phyloP scores from a whole-genome alignment of 2,329 filamentous ascomycete species.

The Monosporascus sp. region DNA sequence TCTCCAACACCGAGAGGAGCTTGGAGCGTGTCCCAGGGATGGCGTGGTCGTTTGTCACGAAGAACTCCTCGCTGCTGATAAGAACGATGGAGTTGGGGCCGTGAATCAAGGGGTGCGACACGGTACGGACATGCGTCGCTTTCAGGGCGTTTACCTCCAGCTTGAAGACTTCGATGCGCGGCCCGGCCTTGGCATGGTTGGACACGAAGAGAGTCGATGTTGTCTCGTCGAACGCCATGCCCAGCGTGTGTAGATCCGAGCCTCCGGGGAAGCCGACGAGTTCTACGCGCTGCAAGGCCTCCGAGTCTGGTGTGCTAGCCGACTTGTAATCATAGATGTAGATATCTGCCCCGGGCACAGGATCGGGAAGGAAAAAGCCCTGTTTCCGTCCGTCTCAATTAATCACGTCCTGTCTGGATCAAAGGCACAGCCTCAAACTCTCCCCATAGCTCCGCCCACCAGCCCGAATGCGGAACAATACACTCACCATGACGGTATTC shows the following conservation, averaged over 20 bases:
- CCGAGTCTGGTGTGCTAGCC: constrained; percentile 10
- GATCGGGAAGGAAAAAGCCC: constrained; percentile 24
- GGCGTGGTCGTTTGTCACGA: constrained; percentile 37
- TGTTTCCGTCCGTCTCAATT: background rate
- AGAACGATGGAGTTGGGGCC: constrained; percentile 35
- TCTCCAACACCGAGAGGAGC: constrained; percentile 29
- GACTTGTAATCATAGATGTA: constrained; percentile 34
- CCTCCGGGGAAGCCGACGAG: constrained; percentile 18
- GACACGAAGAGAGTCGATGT: constrained; percentile 31
- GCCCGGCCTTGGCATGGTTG: constrained; percentile 29
- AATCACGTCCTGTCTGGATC: no score
- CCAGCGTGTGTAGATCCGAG: constrained; percentile 35
- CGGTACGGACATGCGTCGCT: constrained; percentile 31
- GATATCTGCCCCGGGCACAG: constrained; percentile 23
- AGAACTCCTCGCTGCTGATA: constrained; percentile 30
- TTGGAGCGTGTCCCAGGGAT: constrained; percentile 22
- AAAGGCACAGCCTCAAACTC: no score
- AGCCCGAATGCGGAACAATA: background rate
- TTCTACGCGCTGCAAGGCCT: constrained; percentile 18
- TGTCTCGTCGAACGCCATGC: constrained; percentile 32
- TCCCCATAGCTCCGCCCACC: no score
- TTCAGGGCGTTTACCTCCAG: constrained; percentile 28
- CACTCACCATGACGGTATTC: constrained; percentile 35
- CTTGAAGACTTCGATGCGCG: constrained; percentile 35
- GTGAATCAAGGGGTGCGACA: constrained; percentile 33